These are phyloP conservation scores for Candida mattraensis DNA, from an alignment of 805 yeast genomes.

Conservation along the genomic window DNA sequence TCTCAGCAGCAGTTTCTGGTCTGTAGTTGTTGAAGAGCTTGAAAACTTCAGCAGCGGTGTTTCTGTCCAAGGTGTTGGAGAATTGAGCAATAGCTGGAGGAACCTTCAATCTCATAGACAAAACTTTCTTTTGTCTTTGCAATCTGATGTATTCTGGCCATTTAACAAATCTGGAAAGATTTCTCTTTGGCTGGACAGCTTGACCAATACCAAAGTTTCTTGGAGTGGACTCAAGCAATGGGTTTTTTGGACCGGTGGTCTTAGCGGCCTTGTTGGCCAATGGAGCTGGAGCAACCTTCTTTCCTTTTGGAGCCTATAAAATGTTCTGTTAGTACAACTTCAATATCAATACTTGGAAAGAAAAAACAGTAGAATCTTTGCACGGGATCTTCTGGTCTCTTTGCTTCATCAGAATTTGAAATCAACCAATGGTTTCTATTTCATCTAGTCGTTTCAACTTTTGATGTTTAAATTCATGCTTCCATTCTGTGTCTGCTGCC, in stretches of 20 bases:
- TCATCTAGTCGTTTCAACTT: too few species aligned
- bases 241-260: conserved; percentile 59
- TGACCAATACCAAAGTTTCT: conserved; percentile 94
- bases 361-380: too few species aligned
- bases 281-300: conserved; percentile 96
- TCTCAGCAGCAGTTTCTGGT: conserved; percentile 94
- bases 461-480: too few species aligned
- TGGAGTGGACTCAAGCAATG: conserved; percentile 83
- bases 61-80: conserved; percentile 93
- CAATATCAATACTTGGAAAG: background rate
- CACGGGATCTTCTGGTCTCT: too few species aligned
- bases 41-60: conserved; percentile 94
- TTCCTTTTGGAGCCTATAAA: conserved; percentile 45
- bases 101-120: conserved; percentile 90
- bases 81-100: conserved; percentile 97
- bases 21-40: conserved; percentile 97
- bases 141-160: conserved; percentile 98
- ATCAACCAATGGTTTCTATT: too few species aligned
- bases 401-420: too few species aligned
- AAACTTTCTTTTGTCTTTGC: conserved; percentile 96
- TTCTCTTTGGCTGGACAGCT: conserved; percentile 86
- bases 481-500: too few species aligned
- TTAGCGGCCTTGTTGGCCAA: conserved; percentile 68
- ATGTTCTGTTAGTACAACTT: background rate
- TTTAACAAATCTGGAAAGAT: conserved; percentile 92